Evolutionary conservation across 768 basidiomycete genomes (phyloP).

Genomic region (Mrakia gelida): DNA sequence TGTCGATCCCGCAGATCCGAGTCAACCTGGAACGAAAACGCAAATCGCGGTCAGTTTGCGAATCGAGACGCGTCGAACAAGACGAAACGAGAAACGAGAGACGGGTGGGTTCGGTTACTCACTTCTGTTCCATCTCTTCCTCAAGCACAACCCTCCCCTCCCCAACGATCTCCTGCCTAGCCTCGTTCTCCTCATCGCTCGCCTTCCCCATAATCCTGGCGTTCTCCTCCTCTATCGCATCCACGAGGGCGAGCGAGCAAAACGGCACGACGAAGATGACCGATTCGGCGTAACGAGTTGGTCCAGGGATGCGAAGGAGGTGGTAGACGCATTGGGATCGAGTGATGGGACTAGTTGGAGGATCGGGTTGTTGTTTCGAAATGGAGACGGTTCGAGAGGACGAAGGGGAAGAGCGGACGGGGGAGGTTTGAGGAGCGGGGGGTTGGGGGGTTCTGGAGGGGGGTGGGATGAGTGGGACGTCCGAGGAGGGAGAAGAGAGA

Average conservation of each 20-base stretch:
- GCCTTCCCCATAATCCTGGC: conserved; percentile 10
- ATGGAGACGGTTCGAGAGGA: not conserved
- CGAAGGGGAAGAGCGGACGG: not conserved
- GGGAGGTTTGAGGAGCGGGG: not conserved
- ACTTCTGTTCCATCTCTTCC: conserved; percentile 22
- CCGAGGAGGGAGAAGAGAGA: not conserved
- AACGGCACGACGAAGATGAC: conserved; percentile 14
- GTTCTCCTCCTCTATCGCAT: conserved; percentile 19
- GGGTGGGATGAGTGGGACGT: not conserved
- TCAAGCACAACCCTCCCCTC: not conserved
- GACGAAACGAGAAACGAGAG: too few relatives aligned
- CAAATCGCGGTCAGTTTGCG: not conserved
- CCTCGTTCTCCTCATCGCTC: conserved; percentile 14
- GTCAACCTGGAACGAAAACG: not conserved
- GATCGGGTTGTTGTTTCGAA: not conserved
- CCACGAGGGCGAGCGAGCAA: conserved; percentile 8
- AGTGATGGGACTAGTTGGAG: conserved; percentile 13
- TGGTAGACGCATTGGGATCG: conserved; percentile 30
- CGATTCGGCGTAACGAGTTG: not conserved
- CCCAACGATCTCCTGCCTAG: conserved; percentile 6
- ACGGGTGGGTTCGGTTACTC: too few relatives aligned
- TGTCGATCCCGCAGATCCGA: not conserved
- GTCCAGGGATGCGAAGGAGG: conserved; percentile 19
- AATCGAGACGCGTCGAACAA: not conserved
- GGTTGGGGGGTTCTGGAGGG: not conserved